Evolutionary conservation across 805 yeast species (phyloP).

Genomic region (Candida xyloterini): DNA sequence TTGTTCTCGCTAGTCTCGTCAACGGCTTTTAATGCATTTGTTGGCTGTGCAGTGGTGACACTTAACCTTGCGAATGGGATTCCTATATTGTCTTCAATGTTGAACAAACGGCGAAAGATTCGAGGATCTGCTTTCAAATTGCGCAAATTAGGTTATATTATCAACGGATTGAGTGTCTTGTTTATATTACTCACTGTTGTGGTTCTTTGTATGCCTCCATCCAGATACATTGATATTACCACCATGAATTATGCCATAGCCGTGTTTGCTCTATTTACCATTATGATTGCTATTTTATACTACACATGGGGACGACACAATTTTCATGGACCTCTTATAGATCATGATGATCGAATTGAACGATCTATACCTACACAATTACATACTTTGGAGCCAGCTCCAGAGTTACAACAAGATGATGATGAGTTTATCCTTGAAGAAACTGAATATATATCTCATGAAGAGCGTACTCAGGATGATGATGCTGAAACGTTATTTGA

Average conservation of each 20-base stretch:
- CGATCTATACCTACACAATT: not conserved
- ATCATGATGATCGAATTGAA: slow-evolving; percentile 24
- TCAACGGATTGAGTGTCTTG: slow-evolving; percentile 54
- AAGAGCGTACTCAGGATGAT: not conserved
- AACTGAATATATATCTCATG: slow-evolving; percentile 14
- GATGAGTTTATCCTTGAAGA: slow-evolving; percentile 18
- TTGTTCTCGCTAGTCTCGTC: slow-evolving; percentile 64
- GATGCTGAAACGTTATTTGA: slow-evolving; percentile 21
- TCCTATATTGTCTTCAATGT: slow-evolving; percentile 62
- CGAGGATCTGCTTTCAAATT: slow-evolving; percentile 68
- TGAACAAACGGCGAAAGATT: slow-evolving; percentile 57
- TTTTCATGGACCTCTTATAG: slow-evolving; percentile 63
- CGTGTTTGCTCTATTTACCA: slow-evolving; percentile 51
- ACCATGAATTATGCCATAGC: slow-evolving; percentile 67
- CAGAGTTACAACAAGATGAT: slow-evolving; percentile 2
- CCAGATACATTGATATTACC: slow-evolving; percentile 46
- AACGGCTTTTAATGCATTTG: slow-evolving; percentile 78
- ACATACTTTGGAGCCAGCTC: not conserved
- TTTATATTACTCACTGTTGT: slow-evolving; percentile 61
- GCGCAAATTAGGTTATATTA: slow-evolving; percentile 58
- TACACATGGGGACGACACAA: slow-evolving; percentile 57
- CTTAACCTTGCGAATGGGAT: slow-evolving; percentile 73
- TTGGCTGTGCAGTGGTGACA: slow-evolving; percentile 78
- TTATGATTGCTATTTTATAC: slow-evolving; percentile 48
- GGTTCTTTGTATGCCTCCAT: slow-evolving; percentile 70